Evolutionary conservation across 2,329 filamentous ascomycete species (phyloP), one percentile per base, ranked within the genome.

Genomic region (Curvularia eragrostidis): DNA sequence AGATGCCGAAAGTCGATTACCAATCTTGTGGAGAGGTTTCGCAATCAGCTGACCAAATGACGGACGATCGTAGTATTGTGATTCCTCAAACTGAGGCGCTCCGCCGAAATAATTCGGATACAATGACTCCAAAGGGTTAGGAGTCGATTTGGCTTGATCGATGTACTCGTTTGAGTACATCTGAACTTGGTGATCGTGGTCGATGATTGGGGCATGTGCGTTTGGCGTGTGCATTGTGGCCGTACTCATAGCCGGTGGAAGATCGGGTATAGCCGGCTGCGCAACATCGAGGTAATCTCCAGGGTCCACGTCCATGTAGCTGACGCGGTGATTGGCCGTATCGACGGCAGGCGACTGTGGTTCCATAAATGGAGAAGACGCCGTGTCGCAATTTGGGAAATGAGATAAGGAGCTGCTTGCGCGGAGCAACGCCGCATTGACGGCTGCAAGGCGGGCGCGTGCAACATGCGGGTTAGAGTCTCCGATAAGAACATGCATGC

Each of bases 271-370:
- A 12, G 62, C 63, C 24, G 68, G 69, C 21, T 75, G 70, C 1
- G 65, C 59, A 32, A 75, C 63, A 30, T 67, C 67, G 9, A 74
- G 51, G 52, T 64, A 75, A 38, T 71, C 64, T 10, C 64, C 70
- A 18, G 70, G 67, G 57, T 76, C 73, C n/a, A 76, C 54, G 41
- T 77, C 74, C 73, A 77, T 76, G 53, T 74, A 76, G 57, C 74
- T 77, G 30, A 76, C 74, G 38, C 73, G 74, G 30, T 69, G 69
- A 26, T 64, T 65, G 21, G 58, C 44, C 2, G 64, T 62, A 50
- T 75, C 72, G 9, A 65, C 62, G 0, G 65, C 58, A 10, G 68
- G 72, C 24, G 66, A 67, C 38, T 67, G 67, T 38, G 61, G 58
- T 36, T 69, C 67, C 18, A 64, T 62, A 49, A 70, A 74, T 2